Evolutionary conservation across 768 basidiomycete species (phyloP), one percentile per base, ranked within the genome.

Genomic region (Pleurotus citrinopileatus): DNA sequence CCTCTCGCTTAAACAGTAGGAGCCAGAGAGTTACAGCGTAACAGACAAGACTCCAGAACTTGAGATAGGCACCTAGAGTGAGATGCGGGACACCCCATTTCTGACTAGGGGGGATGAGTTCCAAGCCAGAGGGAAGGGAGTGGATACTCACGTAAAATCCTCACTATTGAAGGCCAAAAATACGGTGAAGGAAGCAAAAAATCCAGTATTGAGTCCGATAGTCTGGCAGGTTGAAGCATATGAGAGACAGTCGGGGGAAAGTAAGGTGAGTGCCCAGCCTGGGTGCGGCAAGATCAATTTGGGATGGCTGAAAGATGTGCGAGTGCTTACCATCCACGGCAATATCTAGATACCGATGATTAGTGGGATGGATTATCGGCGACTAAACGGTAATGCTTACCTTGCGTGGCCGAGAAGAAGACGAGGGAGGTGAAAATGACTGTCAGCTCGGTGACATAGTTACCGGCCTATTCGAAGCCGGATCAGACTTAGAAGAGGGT

Each of bases 221-320:
- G 97, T 98, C 69, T 99, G 97, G 55, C 96, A 98, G 5, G 95
- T 98, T 15, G 94, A 97, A 2, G 97, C 97, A 64, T 95, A 99
- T 15, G 95, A 93, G 32, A 98, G 71, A 64, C 94, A 95, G 59
- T 94, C 94, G 57, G 91, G 86, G 2, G 96, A 98, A 43, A 99
- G 83, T 28, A 86, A 78, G 3, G 90, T 93, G 52, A 89, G 77
- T 17, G 86, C 89, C 89, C 88, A 90, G 26, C 86, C 85, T 87
- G 56, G 32, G 40, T 3, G n/a, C 19, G 28, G 7, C 15, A 38
- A 22, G 28, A 51, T 51, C 17, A 51, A 9, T 20, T 42, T 20
- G 19, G 15, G 19, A 12, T 22, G 29, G 34, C 9, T 12, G 17
- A 34, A 48, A n/a, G 36, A 44, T 38, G 52, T 23, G 57, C 22